Conservation (phyloP, 306 rosid genomes). For the Aeschynomene evenia region DNA sequence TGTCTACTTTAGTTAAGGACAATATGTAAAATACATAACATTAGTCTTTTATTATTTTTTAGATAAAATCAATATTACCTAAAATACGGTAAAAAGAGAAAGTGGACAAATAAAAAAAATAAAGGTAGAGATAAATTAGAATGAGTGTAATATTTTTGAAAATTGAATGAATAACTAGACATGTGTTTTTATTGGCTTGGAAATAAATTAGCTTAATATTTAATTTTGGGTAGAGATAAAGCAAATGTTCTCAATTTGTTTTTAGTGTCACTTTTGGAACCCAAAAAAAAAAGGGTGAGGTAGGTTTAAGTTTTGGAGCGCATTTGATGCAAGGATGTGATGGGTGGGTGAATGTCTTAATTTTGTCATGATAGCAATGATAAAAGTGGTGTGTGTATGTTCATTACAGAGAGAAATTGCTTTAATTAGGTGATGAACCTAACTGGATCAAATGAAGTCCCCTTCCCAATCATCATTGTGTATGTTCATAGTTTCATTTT, state of each 20-base stretch:
- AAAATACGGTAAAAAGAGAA: too few relatives aligned
- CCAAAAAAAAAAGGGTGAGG: not conserved
- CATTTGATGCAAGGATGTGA: constrained; percentile 36
- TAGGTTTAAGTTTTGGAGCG: constrained; percentile 36
- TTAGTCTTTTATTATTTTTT: too few relatives aligned
- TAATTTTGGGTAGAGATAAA: constrained; percentile 14
- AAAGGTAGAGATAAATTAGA: too few relatives aligned
- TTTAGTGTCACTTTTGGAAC: not conserved
- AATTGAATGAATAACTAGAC: too few relatives aligned
- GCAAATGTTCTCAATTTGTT: not conserved
- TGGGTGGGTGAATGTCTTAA: constrained; percentile 37
- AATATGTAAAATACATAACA: too few relatives aligned
- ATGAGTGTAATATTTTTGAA: too few relatives aligned
- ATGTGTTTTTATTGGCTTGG: too few relatives aligned
- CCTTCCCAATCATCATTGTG: constrained; percentile 24
- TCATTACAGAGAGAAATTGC: not conserved
- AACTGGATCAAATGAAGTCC: constrained; percentile 22
- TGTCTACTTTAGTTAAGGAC: too few relatives aligned
- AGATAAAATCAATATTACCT: too few relatives aligned
- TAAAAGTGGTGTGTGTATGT: not conserved
- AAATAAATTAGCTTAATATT: too few relatives aligned
- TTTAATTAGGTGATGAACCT: constrained; percentile 38
- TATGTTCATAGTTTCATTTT: not conserved
- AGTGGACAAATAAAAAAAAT: too few relatives aligned
- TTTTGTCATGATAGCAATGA: constrained; percentile 27